Conservation (phyloP, 2,329 filamentous ascomycete species). For the Xylaria multiplex region DNA sequence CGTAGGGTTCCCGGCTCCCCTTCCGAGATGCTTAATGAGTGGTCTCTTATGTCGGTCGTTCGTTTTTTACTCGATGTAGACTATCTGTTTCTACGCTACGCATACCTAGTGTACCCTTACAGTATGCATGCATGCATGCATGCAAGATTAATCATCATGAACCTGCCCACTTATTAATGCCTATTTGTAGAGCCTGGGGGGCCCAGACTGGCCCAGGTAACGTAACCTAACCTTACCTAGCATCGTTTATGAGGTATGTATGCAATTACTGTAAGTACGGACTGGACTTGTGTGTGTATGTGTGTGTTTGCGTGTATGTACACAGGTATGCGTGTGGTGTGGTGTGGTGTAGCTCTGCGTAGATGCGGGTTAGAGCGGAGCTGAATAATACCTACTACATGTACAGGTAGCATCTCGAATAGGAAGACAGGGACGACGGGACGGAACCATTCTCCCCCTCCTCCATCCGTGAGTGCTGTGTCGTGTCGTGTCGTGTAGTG, state of each 20-base stretch:
- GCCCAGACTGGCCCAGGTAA: not conserved
- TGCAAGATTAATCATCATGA: constrained; percentile 16
- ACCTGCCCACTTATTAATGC: constrained; percentile 17
- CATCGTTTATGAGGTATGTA: too few relatives aligned
- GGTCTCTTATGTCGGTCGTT: not conserved
- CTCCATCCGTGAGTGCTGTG: too few relatives aligned
- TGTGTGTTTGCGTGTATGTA: too few relatives aligned
- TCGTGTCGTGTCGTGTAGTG: too few relatives aligned
- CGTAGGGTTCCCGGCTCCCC: constrained; percentile 19
- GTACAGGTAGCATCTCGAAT: not conserved
- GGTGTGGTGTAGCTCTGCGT: too few relatives aligned
- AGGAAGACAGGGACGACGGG: not conserved
- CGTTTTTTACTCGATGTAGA: not conserved
- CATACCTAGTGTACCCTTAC: too few relatives aligned
- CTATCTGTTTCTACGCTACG: too few relatives aligned
- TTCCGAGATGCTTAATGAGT: constrained; percentile 22
- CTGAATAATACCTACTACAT: not conserved
- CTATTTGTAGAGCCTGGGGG: constrained; percentile 4
- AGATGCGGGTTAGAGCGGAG: constrained; percentile 1
- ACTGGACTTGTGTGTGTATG: too few relatives aligned
- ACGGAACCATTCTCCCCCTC: constrained; percentile 2
- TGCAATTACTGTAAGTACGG: too few relatives aligned
- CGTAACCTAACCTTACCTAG: too few relatives aligned
- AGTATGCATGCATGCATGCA: not conserved
- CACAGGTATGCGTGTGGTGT: too few relatives aligned